Evolutionary conservation across 306 rosid genomes (phyloP).

Genomic region (Corylus avellana): DNA sequence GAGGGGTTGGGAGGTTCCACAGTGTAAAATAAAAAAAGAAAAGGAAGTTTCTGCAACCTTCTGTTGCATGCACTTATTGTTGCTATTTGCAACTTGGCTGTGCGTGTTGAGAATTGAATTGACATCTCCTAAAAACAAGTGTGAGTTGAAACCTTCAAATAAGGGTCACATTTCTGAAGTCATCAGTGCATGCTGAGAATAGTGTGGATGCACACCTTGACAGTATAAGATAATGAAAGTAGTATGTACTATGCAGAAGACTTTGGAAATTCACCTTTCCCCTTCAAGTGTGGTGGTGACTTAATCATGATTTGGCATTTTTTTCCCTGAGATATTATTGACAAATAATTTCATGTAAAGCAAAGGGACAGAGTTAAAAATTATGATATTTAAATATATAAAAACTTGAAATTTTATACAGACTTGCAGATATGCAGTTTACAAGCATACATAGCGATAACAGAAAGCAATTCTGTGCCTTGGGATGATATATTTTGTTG

Average conservation of each 20-base stretch:
- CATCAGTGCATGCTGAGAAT: not conserved
- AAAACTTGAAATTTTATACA: not conserved
- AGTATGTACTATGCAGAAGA: not conserved
- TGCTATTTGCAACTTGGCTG: conserved; percentile 1
- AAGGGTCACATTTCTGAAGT: not conserved
- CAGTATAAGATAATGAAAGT: not conserved
- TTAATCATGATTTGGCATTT: not conserved
- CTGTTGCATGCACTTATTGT: not conserved
- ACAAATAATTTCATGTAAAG: not conserved
- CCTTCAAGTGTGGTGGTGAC: not conserved
- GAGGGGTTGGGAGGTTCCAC: not conserved
- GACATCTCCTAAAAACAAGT: not conserved
- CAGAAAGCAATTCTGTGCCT: not conserved
- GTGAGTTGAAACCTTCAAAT: not conserved
- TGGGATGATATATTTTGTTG: not conserved
- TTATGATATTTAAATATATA: not conserved
- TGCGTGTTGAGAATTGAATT: not conserved
- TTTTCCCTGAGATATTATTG: not conserved
- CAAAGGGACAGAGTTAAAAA: not conserved
- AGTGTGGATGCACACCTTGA: not conserved
- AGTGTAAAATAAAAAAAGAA: not conserved
- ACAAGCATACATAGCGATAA: not conserved
- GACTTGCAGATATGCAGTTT: not conserved
- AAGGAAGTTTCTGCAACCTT: not conserved
- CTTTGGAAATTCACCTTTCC: not conserved